Evolutionary conservation across 2,329 filamentous ascomycete genomes (phyloP).

Genomic region (Clarireedia sp.): DNA sequence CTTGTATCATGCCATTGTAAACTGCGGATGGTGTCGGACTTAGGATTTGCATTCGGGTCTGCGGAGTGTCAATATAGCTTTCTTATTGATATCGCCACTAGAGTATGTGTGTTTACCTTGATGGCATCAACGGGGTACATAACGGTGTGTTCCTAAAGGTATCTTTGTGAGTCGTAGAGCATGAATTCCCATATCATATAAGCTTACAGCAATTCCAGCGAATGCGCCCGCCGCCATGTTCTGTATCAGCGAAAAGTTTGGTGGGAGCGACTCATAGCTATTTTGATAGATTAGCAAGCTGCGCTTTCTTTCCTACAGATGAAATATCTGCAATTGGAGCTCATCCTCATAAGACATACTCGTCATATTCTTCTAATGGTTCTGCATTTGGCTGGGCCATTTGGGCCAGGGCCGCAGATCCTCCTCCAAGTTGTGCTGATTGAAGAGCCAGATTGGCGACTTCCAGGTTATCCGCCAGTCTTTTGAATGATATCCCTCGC

Average conservation of each 20-base stretch:
- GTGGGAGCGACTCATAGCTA: conserved; percentile 85
- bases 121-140: conserved; percentile 99
- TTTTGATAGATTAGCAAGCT: conserved; percentile 17
- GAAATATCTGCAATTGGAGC: conserved; percentile 7
- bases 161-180: conserved; percentile 18
- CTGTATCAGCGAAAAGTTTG: conserved; percentile 86
- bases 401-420: conserved; percentile 58
- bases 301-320: background rate
- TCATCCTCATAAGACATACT: conserved; percentile 40
- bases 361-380: conserved; percentile 53
- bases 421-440: conserved; percentile 52
- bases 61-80: conserved; percentile 13
- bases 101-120: conserved; percentile 54
- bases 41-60: conserved; percentile 98
- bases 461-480: conserved; percentile 13
- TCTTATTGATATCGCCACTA: background rate
- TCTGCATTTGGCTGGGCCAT: conserved; percentile 63
- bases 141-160: conserved; percentile 79
- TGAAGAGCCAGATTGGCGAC: conserved; percentile 54
- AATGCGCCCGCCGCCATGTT: conserved; percentile 97
- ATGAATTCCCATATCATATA: conserved; percentile 1
- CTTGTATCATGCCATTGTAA: conserved; percentile 85
- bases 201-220: conserved; percentile 50
- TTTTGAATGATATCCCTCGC: background rate
- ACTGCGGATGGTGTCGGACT: conserved; percentile 73